Evolutionary conservation across 2,329 filamentous ascomycete species (phyloP).

Genomic region (Cercospora canescens): DNA sequence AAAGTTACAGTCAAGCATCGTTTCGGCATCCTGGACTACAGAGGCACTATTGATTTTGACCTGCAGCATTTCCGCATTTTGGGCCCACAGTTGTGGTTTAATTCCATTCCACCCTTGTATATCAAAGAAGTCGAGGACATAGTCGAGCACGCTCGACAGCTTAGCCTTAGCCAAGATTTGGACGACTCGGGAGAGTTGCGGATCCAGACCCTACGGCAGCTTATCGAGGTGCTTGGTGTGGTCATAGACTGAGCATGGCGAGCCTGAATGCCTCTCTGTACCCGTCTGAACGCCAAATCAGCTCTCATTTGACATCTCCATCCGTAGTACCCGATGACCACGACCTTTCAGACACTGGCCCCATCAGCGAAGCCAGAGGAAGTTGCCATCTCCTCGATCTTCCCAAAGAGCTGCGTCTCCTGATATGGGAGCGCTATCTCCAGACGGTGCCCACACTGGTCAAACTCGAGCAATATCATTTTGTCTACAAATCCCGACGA

Average conservation of each 20-base stretch:
- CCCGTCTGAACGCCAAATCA: neutral
- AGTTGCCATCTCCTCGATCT: slow-evolving; percentile 5
- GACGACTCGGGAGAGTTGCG: slow-evolving; percentile 2
- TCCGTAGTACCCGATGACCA: neutral
- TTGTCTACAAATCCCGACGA: slow-evolving; percentile 1
- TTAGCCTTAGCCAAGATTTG: neutral
- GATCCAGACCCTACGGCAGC: slow-evolving; percentile 13
- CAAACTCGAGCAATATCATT: slow-evolving; percentile 17
- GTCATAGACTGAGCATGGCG: slow-evolving; percentile 2
- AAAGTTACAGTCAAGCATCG: slow-evolving; percentile 18
- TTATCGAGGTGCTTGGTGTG: slow-evolving; percentile 16
- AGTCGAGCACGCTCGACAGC: slow-evolving; percentile 4
- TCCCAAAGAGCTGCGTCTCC: slow-evolving; percentile 10
- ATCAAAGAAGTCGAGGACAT: slow-evolving; percentile 12
- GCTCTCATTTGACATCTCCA: neutral
- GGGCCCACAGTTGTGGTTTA: slow-evolving; percentile 17
- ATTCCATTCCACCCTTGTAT: slow-evolving; percentile 15
- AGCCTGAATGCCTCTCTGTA: slow-evolving; percentile 7
- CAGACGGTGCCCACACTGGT: slow-evolving; percentile 17
- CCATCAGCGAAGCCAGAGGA: neutral
- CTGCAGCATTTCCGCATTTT: slow-evolving; percentile 13
- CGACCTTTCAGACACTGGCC: neutral
- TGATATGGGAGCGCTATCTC: slow-evolving; percentile 12
- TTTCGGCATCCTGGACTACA: slow-evolving; percentile 19
- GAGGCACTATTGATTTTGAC: slow-evolving; percentile 18